phyloP scores from a whole-genome alignment of 2,329 filamentous ascomycete species.

The Botrytis cinerea region DNA sequence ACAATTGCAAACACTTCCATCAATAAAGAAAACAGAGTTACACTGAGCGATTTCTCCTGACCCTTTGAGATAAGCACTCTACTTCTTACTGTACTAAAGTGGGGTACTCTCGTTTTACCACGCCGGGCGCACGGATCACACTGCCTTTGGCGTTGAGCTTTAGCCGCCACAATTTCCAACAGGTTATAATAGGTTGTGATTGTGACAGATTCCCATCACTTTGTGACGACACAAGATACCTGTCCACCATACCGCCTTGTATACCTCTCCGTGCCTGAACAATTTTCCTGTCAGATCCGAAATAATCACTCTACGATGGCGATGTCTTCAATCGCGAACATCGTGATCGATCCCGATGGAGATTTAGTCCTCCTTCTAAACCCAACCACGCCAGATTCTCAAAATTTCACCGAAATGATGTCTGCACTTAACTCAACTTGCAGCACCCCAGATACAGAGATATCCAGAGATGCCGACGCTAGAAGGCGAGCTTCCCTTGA shows the following conservation, averaged over 20 bases:
- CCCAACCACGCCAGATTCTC: neutral
- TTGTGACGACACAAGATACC: no score
- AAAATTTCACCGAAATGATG: no score
- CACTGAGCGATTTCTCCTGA: neutral
- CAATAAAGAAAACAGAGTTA: neutral
- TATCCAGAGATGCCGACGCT: no score
- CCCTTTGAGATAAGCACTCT: neutral
- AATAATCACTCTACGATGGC: neutral
- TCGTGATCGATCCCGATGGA: conserved; percentile 12
- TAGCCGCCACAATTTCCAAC: neutral
- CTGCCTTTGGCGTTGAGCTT: no score
- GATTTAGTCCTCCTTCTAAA: conserved; percentile 1
- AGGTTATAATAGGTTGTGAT: neutral
- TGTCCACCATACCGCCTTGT: no score
- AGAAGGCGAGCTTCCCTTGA: no score
- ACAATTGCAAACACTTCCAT: neutral
- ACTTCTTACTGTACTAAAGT: neutral
- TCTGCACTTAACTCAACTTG: no score
- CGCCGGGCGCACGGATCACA: neutral
- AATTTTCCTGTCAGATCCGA: no score
- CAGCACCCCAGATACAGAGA: no score
- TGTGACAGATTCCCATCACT: no score
- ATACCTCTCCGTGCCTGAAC: no score
- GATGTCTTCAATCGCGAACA: neutral
- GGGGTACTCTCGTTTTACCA: no score